Conservation (phyloP, 1,284 basidiomycete species). For the Ustilago curta region DNA sequence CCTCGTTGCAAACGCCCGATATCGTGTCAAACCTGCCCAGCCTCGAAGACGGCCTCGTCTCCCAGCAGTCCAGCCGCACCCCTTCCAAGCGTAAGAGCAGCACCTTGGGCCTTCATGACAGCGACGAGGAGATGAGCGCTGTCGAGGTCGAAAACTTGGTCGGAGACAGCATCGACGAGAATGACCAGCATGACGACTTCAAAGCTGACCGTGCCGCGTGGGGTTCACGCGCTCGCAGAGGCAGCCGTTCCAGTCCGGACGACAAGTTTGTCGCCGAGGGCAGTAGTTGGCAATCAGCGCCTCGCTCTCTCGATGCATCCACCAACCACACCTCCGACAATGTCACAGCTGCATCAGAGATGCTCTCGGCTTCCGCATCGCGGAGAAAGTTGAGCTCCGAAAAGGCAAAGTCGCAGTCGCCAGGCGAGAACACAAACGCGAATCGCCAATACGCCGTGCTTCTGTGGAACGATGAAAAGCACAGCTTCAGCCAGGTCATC, state of each 20-base stretch:
- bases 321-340: conserved; percentile 10
- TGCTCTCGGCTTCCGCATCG: conserved; percentile 20
- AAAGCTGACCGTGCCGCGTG: conserved; percentile 13
- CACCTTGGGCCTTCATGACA: conserved; percentile 29
- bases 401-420: conserved; percentile 10
- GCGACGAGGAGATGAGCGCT: conserved; percentile 50
- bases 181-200: conserved; percentile 17
- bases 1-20: conserved; percentile 72
- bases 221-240: conserved; percentile 23
- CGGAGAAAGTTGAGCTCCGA: conserved; percentile 23
- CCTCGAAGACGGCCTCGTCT: conserved; percentile 24
- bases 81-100: conserved; percentile 41
- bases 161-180: conserved; percentile 42
- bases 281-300: conserved; percentile 25
- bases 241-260: conserved; percentile 22
- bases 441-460: conserved; percentile 79
- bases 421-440: conserved; percentile 9
- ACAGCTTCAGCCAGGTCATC: conserved; percentile 90
- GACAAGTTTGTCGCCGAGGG: conserved; percentile 17
- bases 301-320: conserved; percentile 6
- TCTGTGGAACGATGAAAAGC: conserved; percentile 98
- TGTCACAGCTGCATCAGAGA: conserved; percentile 10
- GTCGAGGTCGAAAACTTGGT: conserved; percentile 48
- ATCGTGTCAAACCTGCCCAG: conserved; percentile 77
- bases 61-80: conserved; percentile 26